Evolutionary conservation across 306 rosid species (phyloP), one percentile per base, ranked within the genome.

Genomic region (Lagenaria siceraria): DNA sequence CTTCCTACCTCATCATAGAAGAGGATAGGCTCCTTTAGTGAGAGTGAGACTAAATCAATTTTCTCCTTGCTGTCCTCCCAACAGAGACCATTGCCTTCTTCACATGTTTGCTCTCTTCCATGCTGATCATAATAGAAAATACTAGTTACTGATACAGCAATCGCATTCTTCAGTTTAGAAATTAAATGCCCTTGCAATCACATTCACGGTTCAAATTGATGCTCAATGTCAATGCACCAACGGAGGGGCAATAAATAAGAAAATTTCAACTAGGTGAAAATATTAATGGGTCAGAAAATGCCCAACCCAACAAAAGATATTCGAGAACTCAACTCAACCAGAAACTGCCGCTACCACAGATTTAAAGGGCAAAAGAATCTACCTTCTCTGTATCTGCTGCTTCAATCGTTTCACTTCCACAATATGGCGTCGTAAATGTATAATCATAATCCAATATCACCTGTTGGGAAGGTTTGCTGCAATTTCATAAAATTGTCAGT

Each of bases 11-110:
- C 99, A 31, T 95, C 99, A 81, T 89, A 95, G 84, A 95, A 95
- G 71, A 95, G 96, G 80, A 95, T 95, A 79, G 99, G 97, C 86
- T 95, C 99, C 80, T 92, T 90, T 17, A 90, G 86, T n/a, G 97
- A 82, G 81, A 95, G 80, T 51, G 97, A 89, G 83, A 81, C 85
- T 48, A 95, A 72, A 82, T 95, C 96, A 79, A 95, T 87, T 84
- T 90, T 78, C 84, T 95, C 95, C 69, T 87, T 51, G 84, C 96
- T 84, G 78, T 92, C 96, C 83, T 92, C 92, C 97, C 99, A 95
- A 18, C 58, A 84, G 76, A 92, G 84, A 82, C 82, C 79, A 25
- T 59, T 15, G 70, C 82, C 78, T 68, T 73, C 88, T 86, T 81
- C 86, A 35, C 92, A 78, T 61, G 29, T 74, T 58, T 78, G 80